phyloP scores from a whole-genome alignment of 1,139 yeast species.

The Diutina mesorugosa region DNA sequence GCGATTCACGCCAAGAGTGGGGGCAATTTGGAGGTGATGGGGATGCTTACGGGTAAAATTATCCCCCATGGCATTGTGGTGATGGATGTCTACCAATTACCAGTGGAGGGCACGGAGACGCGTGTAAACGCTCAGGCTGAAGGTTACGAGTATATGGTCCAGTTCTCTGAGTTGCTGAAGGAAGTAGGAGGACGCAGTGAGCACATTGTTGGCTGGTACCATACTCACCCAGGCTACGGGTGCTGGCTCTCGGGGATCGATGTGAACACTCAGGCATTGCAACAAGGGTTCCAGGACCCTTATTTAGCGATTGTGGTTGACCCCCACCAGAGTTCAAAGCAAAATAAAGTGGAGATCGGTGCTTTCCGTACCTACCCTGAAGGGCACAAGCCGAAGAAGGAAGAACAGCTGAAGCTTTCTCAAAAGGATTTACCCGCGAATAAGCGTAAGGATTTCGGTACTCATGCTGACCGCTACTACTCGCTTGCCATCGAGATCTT shows the following conservation, averaged over 20 bases:
- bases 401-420: background rate
- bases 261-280: conserved; percentile 74
- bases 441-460: conserved; percentile 53
- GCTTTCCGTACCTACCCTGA: conserved; percentile 77
- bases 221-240: conserved; percentile 96
- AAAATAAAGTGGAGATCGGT: conserved; percentile 72
- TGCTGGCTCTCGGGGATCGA: conserved; percentile 90
- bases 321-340: conserved; percentile 55
- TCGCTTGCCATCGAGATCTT: conserved; percentile 55
- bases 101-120: conserved; percentile 94
- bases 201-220: conserved; percentile 87
- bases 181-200: conserved; percentile 31
- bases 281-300: conserved; percentile 85
- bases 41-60: conserved; percentile 78
- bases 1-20: conserved; percentile 74
- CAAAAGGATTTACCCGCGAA: conserved; percentile 20
- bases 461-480: conserved; percentile 61
- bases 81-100: conserved; percentile 74
- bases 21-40: conserved; percentile 91
- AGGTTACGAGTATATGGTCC: conserved; percentile 91
- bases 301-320: conserved; percentile 82
- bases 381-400: conserved; percentile 8
- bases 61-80: conserved; percentile 48
- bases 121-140: conserved; percentile 90
- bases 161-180: conserved; percentile 53